Evolutionary conservation across 2,329 filamentous ascomycete genomes (phyloP), one percentile per base, ranked within the genome.

Genomic region (Apiospora aurea): DNA sequence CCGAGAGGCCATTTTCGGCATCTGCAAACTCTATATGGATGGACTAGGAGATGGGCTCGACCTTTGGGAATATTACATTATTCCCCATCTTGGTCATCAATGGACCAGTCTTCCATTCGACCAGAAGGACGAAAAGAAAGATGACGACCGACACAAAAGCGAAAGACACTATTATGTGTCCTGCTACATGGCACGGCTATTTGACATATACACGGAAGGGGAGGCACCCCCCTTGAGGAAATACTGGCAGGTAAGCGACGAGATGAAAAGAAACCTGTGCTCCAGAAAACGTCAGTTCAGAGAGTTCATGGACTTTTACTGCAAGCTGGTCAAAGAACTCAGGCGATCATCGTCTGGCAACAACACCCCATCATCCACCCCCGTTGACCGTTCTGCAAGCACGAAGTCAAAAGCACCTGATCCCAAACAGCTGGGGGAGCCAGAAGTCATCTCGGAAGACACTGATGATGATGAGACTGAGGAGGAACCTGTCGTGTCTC

Each of bases 401-500:
- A 38, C 57, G 24, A 64, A 64, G 18, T 6, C 57, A n/a, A n/a
- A 64, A 41, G 18, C 57, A 41, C 57, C 57, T 41, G 34, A 2
- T 64, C 18, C 34, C 57, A 44, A 47, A 70, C 71, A 70, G 64
- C 67, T 34, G 3, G 70, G 74, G 24, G 69, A 69, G 10, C 34
- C 34, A 64, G 57, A 21, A n/a, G 8, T 14, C 21, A 38, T 21
- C 18, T n/a, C 29, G 4, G 57, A 41, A 34, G 72, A 75, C 38
- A 47, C 7, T 7, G 64, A 47, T 3, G 64, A 43, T 1, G 71
- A 72, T 72, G 46, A 49, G 21, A 69, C 71, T 49, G 79, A 77
- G 21, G 81, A 80, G 38, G 75, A 77, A 21, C 73, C 73, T 47
- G 78, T 77, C 24, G 71, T 74, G n/a, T 72, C 78, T 26, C 79